A percentile compares a stretch with the other conserved stretches of the same genome.
Conservation (phyloP, 257 asterid species). For the Sherardia arvensis region DNA sequence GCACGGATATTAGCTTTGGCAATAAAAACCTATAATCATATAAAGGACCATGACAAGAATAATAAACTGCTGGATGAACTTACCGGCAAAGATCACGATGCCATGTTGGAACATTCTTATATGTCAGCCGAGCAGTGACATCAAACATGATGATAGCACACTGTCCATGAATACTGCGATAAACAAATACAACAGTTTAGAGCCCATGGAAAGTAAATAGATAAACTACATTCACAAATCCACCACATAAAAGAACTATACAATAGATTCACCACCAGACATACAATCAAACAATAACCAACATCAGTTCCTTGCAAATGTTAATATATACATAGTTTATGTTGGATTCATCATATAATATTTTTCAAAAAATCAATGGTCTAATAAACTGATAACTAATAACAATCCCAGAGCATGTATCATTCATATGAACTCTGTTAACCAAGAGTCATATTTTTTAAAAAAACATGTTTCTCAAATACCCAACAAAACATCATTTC, state of each 20-base stretch:
- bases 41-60: neutral
- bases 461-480: too few relatives aligned
- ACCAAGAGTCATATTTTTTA: neutral
- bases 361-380: neutral
- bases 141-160: conserved; percentile 92
- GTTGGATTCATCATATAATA: too few relatives aligned
- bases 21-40: neutral
- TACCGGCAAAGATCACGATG: conserved; percentile 95
- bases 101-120: conserved; percentile 92
- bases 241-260: too few relatives aligned
- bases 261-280: too few relatives aligned
- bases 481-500: neutral
- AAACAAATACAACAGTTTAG: neutral
- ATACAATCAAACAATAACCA: too few relatives aligned
- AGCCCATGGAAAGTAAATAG: neutral
- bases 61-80: neutral
- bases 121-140: conserved; percentile 85
- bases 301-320: too few relatives aligned
- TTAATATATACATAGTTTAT: too few relatives aligned
- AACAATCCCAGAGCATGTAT: too few relatives aligned
- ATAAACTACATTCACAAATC: neutral
- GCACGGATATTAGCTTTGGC: neutral
- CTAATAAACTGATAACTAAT: neutral
- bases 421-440: too few relatives aligned
- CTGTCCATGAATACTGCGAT: conserved; percentile 83